Base-by-base conservation (phyloP, 2,329 filamentous ascomycete species). In the Tolypocladium tundrense region DNA sequence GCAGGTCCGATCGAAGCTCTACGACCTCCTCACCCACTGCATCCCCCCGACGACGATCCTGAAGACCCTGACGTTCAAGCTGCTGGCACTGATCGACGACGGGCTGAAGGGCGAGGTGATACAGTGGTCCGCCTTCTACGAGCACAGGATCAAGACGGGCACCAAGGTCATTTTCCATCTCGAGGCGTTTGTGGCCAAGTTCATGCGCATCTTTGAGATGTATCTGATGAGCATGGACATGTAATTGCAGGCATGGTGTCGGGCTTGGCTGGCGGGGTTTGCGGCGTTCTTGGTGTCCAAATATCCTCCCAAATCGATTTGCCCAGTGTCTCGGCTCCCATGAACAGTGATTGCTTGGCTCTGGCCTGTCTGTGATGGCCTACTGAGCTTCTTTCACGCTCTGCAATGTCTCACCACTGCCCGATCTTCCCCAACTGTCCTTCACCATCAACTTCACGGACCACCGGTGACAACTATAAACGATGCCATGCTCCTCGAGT, bases 91-190 rank as follows among this genome's bases (percentile, higher is more conserved):
- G 68, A 88, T 96, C 57, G 93, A 97, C 66, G 92, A 97, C 69
- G 86, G 82, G 31, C 76, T 99, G 55, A 97, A 97, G 73, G 85
- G 88, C 2, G 93, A 99, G 58, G 88, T 99, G 5, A 88, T 99
- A 64, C 90, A 88, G 69, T 99, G 94, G 94, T 90, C 91, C 5
- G 92, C 94, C 0, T 97, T 97, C 68, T 99, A 96, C 72, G 95
- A 99, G 73, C 94, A 99, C 72, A 84, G 94, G 60, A 90, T 97
- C 74, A 90, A 90, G 70, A 88, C 88, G 65, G 94, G 94, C 55
- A 91, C 83, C 60, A 99, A 99, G 80, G 89, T 96, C 59, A 97
- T 99, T 62, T 99, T 99, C 74, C 95, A 99, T 69, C 78, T 99
- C 4, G 95, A 99, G 74, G 94, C 94, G 4, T 99, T 99, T 73